These are phyloP conservation scores for Coemansia guatemalensis DNA, from an alignment of 192 early-diverging fungal genomes.

Conservation along the genomic window DNA sequence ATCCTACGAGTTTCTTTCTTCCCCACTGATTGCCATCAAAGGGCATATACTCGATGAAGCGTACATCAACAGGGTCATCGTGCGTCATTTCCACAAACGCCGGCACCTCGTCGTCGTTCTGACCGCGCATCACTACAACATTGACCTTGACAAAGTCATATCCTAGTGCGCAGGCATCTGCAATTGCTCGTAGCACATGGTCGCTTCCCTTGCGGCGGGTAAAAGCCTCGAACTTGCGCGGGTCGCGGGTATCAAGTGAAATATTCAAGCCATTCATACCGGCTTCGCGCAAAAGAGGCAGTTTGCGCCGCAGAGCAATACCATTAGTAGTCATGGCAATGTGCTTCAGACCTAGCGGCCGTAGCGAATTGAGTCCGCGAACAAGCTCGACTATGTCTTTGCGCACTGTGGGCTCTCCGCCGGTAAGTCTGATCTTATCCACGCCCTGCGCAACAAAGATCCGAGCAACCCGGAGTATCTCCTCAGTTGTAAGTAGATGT, in stretches of 20 bases:
- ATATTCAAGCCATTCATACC: constrained; percentile 91
- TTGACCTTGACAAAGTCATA: constrained; percentile 87
- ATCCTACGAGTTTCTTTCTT: constrained; percentile 77
- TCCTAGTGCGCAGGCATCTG: constrained; percentile 63
- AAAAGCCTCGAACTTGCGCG: constrained; percentile 83
- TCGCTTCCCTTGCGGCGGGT: constrained; percentile 83
- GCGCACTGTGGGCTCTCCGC: constrained; percentile 94
- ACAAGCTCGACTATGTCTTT: constrained; percentile 88
- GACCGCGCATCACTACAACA: constrained; percentile 84
- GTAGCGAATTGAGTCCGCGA: constrained; percentile 71
- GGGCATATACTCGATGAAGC: constrained; percentile 99
- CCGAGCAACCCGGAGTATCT: constrained; percentile 77
- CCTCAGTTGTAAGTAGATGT: constrained; percentile 72
- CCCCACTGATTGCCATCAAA: constrained; percentile 97
- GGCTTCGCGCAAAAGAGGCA: constrained; percentile 63
- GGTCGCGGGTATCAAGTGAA: constrained; percentile 88
- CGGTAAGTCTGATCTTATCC: constrained; percentile 92
- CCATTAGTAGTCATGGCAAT: constrained; percentile 97
- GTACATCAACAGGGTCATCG: constrained; percentile 68
- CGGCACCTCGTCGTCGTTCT: constrained; percentile 82
- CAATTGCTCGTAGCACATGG: constrained; percentile 74
- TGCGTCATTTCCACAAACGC: constrained; percentile 85
- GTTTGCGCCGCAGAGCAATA: constrained; percentile 83
- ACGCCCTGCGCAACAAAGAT: constrained; percentile 89
- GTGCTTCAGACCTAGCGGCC: constrained; percentile 68